Evolutionary conservation across 1,139 yeast genomes (phyloP).

Genomic region (Blastobotrys arbuscula): DNA sequence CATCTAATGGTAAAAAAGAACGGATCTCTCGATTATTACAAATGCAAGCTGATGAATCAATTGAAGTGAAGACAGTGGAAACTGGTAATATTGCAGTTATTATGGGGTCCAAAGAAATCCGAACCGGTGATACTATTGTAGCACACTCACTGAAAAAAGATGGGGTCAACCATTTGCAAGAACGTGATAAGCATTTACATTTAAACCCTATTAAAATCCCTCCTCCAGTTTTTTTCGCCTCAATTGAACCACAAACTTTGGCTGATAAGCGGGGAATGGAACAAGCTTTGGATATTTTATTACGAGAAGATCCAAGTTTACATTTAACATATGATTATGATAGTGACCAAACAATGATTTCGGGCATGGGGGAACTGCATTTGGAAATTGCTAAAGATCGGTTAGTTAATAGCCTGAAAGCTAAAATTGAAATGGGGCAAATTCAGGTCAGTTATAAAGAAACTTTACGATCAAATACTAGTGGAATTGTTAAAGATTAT

Average conservation of each 20-base stretch:
- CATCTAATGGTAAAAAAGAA: conserved; percentile 63
- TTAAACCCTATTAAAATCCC: conserved; percentile 79
- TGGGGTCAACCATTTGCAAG: conserved; percentile 35
- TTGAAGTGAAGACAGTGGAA: conserved; percentile 55
- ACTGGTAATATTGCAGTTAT: conserved; percentile 92
- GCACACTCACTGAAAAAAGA: conserved; percentile 48
- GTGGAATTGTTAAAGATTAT: conserved; percentile 26
- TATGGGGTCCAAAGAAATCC: conserved; percentile 64
- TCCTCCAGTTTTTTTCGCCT: conserved; percentile 86
- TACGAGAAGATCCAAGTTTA: conserved; percentile 82
- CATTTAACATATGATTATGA: conserved; percentile 69
- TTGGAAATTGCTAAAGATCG: conserved; percentile 82
- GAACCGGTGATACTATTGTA: conserved; percentile 87
- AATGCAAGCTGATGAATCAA: conserved; percentile 87
- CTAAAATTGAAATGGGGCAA: conserved; percentile 71
- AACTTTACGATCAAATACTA: conserved; percentile 37
- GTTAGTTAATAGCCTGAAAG: conserved; percentile 71
- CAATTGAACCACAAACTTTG: conserved; percentile 75
- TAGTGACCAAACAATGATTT: conserved; percentile 75
- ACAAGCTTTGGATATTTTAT: conserved; percentile 54
- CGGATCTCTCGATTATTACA: conserved; percentile 62
- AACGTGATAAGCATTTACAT: conserved; percentile 39
- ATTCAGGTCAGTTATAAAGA: conserved; percentile 90
- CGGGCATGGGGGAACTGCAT: conserved; percentile 97
- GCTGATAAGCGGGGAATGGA: conserved; percentile 73